Percentiles rank a stretch among this genome's conserved stretches.
Evolutionary conservation across 2,329 filamentous ascomycete genomes (phyloP).

Genomic region (Amesomyces nigricolor): DNA sequence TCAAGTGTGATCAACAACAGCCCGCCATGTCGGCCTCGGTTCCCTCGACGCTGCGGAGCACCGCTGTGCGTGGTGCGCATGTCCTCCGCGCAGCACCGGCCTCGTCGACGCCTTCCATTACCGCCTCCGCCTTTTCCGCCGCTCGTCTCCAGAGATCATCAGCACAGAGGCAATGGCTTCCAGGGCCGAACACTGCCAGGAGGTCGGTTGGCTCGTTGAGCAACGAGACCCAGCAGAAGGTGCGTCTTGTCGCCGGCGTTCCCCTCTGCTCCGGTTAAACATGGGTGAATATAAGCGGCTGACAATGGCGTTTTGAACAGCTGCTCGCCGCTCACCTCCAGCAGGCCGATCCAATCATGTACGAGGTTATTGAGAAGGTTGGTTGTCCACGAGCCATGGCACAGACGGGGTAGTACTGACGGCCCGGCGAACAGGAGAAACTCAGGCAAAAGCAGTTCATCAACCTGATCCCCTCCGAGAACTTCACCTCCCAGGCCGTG

Average conservation of each 20-base stretch:
- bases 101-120: not conserved
- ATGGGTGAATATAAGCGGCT: constrained; percentile 2
- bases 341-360: constrained; percentile 81
- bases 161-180: constrained; percentile 5
- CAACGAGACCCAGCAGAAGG: constrained; percentile 55
- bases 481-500: constrained; percentile 90
- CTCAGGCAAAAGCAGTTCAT: constrained; percentile 95
- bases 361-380: constrained; percentile 86
- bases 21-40: constrained; percentile 44
- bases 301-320: constrained; percentile 40
- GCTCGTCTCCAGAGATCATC: constrained; percentile 8
- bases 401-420: not conserved
- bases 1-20: not conserved
- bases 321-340: constrained; percentile 73
- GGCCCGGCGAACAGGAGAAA: constrained; percentile 66
- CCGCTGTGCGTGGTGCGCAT: constrained; percentile 33
- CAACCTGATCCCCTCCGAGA: constrained; percentile 92
- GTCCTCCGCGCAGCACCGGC: constrained; percentile 35
- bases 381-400: not conserved
- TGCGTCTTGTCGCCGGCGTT: constrained; percentile 30
- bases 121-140: not conserved
- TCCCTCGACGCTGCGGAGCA: constrained; percentile 40
- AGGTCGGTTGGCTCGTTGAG: constrained; percentile 43
- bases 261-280: not conserved
- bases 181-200: constrained; percentile 24